Percentiles rank a stretch among this genome's conserved stretches.
These are phyloP conservation scores for Phytopythium chamaehyphon DNA, from an alignment of 352 stramenopile genomes.

Conservation along the genomic window DNA sequence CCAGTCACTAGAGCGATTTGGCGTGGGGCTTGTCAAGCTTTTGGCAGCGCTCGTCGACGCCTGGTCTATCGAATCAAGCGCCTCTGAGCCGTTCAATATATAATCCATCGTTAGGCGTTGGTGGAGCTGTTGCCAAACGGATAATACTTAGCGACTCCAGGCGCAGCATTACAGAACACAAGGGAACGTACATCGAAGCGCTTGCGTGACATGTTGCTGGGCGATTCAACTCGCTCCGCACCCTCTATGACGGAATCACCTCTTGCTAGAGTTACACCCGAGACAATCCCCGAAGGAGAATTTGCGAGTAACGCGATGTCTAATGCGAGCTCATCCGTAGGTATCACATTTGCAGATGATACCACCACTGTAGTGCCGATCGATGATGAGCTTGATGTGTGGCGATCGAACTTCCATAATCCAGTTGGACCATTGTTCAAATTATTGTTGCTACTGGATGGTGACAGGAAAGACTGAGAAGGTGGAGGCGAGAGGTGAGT, in stretches of 20 bases:
- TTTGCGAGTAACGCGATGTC: constrained; percentile 4
- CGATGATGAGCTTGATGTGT: constrained; percentile 1
- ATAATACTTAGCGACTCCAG: neutral
- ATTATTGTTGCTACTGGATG: constrained; percentile 4
- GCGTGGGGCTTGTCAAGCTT: neutral
- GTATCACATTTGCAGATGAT: constrained; percentile 1
- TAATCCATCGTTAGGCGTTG: constrained; percentile 49
- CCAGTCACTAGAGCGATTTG: constrained; percentile 7
- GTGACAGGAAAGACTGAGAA: constrained; percentile 5
- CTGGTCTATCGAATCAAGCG: neutral
- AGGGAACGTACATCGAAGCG: constrained; percentile 43
- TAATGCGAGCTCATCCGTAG: constrained; percentile 2
- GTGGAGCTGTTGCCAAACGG: constrained; percentile 32
- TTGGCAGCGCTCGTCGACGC: neutral
- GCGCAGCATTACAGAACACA: neutral
- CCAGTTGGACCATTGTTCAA: constrained; percentile 11
- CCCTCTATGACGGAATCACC: constrained; percentile 40
- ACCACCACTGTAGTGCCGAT: neutral
- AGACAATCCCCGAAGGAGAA: constrained; percentile 12
- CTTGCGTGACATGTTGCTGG: constrained; percentile 61
- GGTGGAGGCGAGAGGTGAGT: neutral
- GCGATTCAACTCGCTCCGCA: constrained; percentile 28
- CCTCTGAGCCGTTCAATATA: constrained; percentile 28
- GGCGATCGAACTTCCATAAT: constrained; percentile 22
- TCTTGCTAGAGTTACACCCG: constrained; percentile 37